These are phyloP conservation scores for Phytopythium helicoides DNA, from an alignment of 352 stramenopile species.

Conservation along the genomic window DNA sequence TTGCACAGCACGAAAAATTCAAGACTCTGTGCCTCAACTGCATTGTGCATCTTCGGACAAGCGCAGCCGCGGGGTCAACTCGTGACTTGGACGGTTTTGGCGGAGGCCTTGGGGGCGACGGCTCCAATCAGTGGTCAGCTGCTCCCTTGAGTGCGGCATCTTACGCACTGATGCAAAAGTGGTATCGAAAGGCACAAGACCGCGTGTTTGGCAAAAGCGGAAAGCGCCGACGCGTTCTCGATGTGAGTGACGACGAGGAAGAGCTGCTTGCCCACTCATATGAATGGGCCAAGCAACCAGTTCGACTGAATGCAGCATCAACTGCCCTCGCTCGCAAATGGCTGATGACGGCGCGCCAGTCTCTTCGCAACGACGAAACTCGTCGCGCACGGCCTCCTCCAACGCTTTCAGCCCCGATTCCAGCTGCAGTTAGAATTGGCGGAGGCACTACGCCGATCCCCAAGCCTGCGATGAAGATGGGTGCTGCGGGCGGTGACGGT, in stretches of 20 bases:
- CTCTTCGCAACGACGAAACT: slow-evolving; percentile 29
- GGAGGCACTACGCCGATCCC: slow-evolving; percentile 47
- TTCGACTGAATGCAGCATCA: slow-evolving; percentile 71
- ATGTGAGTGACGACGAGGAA: slow-evolving; percentile 89
- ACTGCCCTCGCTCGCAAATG: slow-evolving; percentile 83
- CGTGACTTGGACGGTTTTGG: slow-evolving; percentile 20
- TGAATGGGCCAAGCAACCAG: slow-evolving; percentile 76
- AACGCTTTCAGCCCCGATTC: slow-evolving; percentile 53
- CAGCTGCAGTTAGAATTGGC: slow-evolving; percentile 43
- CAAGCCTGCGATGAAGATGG: slow-evolving; percentile 76
- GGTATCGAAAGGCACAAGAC: slow-evolving; percentile 90
- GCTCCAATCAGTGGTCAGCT: slow-evolving; percentile 32
- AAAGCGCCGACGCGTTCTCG: slow-evolving; percentile 49
- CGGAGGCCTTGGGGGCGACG: slow-evolving; percentile 13
- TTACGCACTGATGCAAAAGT: slow-evolving; percentile 89
- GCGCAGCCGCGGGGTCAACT: slow-evolving; percentile 16
- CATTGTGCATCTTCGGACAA: slow-evolving; percentile 75
- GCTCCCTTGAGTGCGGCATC: slow-evolving; percentile 84
- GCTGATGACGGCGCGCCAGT: slow-evolving; percentile 63
- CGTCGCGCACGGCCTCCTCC: slow-evolving; percentile 27
- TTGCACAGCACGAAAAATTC: slow-evolving; percentile 91
- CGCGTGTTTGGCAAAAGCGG: slow-evolving; percentile 82
- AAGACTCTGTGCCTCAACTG: slow-evolving; percentile 95
- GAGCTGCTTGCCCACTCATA: slow-evolving; percentile 61
- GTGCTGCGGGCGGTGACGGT: slow-evolving; percentile 50